These are phyloP conservation scores for Claviceps cyperi DNA, from an alignment of 2,329 filamentous ascomycete species.

Conservation along the genomic window DNA sequence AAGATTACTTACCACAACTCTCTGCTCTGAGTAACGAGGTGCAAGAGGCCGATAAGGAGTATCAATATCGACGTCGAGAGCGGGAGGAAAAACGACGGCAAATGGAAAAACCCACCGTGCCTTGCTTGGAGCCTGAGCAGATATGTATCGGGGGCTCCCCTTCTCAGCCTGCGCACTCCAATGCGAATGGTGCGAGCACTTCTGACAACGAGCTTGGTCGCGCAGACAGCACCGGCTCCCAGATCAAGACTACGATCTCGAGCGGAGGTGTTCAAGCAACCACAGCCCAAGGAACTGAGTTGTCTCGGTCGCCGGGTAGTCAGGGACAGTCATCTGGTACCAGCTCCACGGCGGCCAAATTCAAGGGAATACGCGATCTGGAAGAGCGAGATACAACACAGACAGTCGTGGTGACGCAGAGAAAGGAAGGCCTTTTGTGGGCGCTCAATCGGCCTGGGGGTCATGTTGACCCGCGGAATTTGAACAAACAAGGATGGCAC, in stretches of 20 bases:
- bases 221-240: slow-evolving; percentile 60
- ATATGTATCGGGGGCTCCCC: slow-evolving; percentile 26
- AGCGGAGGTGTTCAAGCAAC: slow-evolving; percentile 23
- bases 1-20: slow-evolving; percentile 72
- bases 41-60: slow-evolving; percentile 89
- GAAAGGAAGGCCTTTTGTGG: slow-evolving; percentile 92
- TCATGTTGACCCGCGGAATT: slow-evolving; percentile 84
- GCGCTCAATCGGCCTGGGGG: slow-evolving; percentile 83
- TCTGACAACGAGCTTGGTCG: slow-evolving; percentile 58
- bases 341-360: slow-evolving; percentile 45
- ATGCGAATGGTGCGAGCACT: slow-evolving; percentile 32
- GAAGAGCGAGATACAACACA: slow-evolving; percentile 63
- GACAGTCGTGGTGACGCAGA: slow-evolving; percentile 37
- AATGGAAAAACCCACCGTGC: slow-evolving; percentile 73
- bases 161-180: slow-evolving; percentile 20
- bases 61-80: slow-evolving; percentile 87
- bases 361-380: slow-evolving; percentile 84
- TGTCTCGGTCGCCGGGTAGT: slow-evolving; percentile 44
- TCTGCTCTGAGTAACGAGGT: slow-evolving; percentile 82
- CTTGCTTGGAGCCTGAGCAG: slow-evolving; percentile 56
- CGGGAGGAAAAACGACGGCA: slow-evolving; percentile 85
- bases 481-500: slow-evolving; percentile 98
- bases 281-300: slow-evolving; percentile 22
- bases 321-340: slow-evolving; percentile 29
- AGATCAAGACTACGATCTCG: slow-evolving; percentile 38